A percentile compares a stretch with the other conserved stretches of the same genome.
Evolutionary conservation across 1,284 basidiomycete species (phyloP).

Genomic region (Cryptococcus sp.): DNA sequence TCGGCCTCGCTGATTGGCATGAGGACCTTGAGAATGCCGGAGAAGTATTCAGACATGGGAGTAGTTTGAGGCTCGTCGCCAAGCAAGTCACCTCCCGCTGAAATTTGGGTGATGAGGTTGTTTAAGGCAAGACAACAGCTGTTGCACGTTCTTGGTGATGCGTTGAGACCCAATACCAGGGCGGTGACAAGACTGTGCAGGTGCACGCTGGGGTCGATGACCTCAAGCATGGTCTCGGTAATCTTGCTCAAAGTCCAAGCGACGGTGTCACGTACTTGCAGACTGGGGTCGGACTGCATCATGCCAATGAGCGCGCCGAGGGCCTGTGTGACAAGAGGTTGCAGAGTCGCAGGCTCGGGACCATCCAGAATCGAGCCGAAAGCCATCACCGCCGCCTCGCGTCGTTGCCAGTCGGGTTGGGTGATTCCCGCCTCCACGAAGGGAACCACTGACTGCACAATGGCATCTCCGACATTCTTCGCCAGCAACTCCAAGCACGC

Average conservation of each 20-base stretch:
- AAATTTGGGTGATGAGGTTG: conserved; percentile 87
- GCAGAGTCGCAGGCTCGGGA: conserved; percentile 76
- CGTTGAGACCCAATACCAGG: conserved; percentile 76
- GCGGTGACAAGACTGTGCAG: conserved; percentile 81
- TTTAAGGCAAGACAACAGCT: conserved; percentile 97
- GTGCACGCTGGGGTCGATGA: conserved; percentile 88
- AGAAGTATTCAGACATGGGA: conserved; percentile 85
- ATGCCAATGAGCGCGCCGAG: conserved; percentile 92
- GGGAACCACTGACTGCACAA: conserved; percentile 91
- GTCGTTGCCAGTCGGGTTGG: conserved; percentile 80
- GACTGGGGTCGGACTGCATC: conserved; percentile 78
- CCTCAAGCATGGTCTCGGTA: conserved; percentile 82
- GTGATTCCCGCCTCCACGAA: conserved; percentile 98
- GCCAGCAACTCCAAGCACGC: conserved; percentile 89
- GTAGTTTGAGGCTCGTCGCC: conserved; percentile 57
- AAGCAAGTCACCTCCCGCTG: conserved; percentile 57
- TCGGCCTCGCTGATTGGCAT: conserved; percentile 78
- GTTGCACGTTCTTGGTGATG: conserved; percentile 72
- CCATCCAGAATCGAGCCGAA: conserved; percentile 98
- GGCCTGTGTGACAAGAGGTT: conserved; percentile 90
- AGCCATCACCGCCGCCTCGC: conserved; percentile 97
- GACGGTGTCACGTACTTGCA: conserved; percentile 93
- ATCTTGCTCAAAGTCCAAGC: conserved; percentile 98
- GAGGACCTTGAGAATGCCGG: conserved; percentile 79
- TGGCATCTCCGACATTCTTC: conserved; percentile 83